A percentile compares a stretch with the other conserved stretches of the same genome.
phyloP scores from a whole-genome alignment of 1,284 basidiomycete genomes.

The Ustilago vetiveriae region DNA sequence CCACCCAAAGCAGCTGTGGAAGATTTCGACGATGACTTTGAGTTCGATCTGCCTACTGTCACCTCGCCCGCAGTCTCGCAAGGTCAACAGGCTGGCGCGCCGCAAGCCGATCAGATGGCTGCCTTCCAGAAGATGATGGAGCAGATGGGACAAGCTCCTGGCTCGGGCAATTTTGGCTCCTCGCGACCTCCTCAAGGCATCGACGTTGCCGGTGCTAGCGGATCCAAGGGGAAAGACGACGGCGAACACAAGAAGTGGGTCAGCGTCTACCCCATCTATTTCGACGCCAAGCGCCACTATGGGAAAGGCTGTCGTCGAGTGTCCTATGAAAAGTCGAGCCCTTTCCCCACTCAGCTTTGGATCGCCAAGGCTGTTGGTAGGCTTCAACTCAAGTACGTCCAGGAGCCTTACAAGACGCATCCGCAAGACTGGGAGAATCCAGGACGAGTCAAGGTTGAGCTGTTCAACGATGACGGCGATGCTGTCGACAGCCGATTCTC shows the following conservation, averaged over 20 bases:
- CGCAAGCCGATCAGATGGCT: conserved; percentile 53
- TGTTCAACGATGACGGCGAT: conserved; percentile 83
- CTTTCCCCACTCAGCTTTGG: conserved; percentile 92
- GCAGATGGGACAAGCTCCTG: conserved; percentile 50
- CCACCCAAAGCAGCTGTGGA: conserved; percentile 58
- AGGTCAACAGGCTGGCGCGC: conserved; percentile 12
- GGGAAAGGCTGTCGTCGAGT: conserved; percentile 84
- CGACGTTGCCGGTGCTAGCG: conserved; percentile 12
- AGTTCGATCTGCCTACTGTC: conserved; percentile 60
- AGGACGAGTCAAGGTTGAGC: conserved; percentile 79
- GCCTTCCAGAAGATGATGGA: conserved; percentile 63
- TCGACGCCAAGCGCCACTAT: conserved; percentile 91
- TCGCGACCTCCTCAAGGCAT: conserved; percentile 16
- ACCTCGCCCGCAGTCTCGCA: conserved; percentile 44
- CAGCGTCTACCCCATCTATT: conserved; percentile 93
- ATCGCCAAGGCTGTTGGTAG: conserved; percentile 84
- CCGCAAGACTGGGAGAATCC: conserved; percentile 94
- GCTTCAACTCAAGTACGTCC: conserved; percentile 80
- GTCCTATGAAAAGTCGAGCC: conserved; percentile 80
- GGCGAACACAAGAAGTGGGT: conserved; percentile 77
- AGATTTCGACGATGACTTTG: conserved; percentile 66
- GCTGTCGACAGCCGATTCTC: conserved; percentile 78
- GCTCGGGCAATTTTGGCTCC: conserved; percentile 35
- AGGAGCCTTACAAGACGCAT: conserved; percentile 85
- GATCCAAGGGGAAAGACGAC: conserved; percentile 32